Conservation (phyloP, 2,329 filamentous ascomycete species). For the Colletotrichum navitas region DNA sequence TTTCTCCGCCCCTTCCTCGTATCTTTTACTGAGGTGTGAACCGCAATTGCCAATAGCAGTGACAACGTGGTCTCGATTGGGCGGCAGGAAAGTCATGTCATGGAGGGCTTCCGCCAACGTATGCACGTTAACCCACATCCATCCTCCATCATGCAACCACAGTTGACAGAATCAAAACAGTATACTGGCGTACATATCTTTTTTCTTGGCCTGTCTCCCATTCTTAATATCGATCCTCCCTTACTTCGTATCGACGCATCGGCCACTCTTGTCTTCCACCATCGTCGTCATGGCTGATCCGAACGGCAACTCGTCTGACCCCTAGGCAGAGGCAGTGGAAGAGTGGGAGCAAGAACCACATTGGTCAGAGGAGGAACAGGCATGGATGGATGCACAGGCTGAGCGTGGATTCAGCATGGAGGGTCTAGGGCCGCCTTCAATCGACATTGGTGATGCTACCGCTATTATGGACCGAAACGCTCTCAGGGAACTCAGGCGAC, state of each 20-base stretch:
- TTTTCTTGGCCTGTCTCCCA: neutral
- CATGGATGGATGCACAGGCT: neutral
- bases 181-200: neutral
- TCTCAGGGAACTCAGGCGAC: neutral
- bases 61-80: neutral
- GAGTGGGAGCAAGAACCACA: neutral
- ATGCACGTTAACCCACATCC: neutral
- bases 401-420: neutral
- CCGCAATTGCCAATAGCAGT: neutral
- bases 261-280: neutral
- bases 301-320: neutral
- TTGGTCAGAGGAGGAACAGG: neutral
- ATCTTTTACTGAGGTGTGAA: neutral
- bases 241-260: neutral
- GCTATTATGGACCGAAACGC: accelerated
- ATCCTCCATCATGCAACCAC: neutral
- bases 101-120: neutral
- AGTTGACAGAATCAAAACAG: no score
- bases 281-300: neutral
- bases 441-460: no score
- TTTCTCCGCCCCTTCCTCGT: neutral
- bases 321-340: neutral
- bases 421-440: neutral
- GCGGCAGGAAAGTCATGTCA: neutral
- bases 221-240: neutral